Evolutionary conservation across 1,284 basidiomycete genomes (phyloP).

Genomic region (Cystobasidiaceae sp.): DNA sequence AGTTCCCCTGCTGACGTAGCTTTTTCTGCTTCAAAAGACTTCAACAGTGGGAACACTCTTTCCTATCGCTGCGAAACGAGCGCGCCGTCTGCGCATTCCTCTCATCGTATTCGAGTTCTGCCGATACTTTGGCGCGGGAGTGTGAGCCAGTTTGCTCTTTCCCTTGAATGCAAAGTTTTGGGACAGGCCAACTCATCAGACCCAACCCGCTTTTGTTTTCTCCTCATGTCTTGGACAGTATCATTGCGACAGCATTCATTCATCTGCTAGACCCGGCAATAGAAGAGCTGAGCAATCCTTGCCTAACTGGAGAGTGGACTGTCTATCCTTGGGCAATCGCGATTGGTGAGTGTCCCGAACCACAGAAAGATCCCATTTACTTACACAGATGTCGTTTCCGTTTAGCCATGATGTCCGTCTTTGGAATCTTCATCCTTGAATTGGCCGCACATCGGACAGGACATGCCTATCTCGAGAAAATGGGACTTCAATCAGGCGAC

Average conservation of each 20-base stretch:
- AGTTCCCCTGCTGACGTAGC: neutral
- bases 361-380: conserved; percentile 51
- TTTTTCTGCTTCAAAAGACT: conserved; percentile 10
- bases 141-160: conserved; percentile 6
- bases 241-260: conserved; percentile 67
- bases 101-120: conserved; percentile 55
- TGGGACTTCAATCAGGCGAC: conserved; percentile 37
- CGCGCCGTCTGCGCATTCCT: conserved; percentile 46
- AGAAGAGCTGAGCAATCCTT: conserved; percentile 63
- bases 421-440: conserved; percentile 77
- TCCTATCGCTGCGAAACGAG: conserved; percentile 67
- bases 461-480: conserved; percentile 35
- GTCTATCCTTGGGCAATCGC: conserved; percentile 54
- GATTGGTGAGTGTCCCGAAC: conserved; percentile 9
- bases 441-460: conserved; percentile 56
- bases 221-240: conserved; percentile 33
- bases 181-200: neutral
- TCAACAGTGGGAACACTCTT: conserved; percentile 62
- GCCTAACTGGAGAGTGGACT: conserved; percentile 66
- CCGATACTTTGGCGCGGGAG: conserved; percentile 86
- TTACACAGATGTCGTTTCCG: conserved; percentile 62
- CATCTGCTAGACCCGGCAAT: conserved; percentile 63
- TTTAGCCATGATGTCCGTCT: conserved; percentile 66
- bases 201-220: conserved; percentile 5
- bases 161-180: neutral